phyloP scores from a whole-genome alignment of 441 rosid species.

The Jatropha multifida region DNA sequence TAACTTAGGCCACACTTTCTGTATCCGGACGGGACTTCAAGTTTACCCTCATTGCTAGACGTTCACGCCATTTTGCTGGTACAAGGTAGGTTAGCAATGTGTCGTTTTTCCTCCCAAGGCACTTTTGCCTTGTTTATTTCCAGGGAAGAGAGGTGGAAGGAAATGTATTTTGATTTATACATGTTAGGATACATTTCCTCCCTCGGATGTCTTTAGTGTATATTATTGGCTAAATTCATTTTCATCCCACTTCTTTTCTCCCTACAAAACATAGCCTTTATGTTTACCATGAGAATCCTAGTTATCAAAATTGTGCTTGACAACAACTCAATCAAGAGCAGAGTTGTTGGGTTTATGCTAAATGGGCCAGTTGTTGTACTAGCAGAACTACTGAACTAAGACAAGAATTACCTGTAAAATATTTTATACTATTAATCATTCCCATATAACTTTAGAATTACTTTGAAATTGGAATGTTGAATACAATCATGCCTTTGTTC shows the following conservation, averaged over 20 bases:
- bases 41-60: constrained; percentile 92
- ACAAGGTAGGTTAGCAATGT: constrained; percentile 57
- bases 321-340: not conserved
- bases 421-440: not conserved
- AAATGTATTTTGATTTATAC: no score
- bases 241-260: no score
- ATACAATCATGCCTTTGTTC: not conserved
- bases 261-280: no score
- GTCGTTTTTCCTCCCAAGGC: not conserved
- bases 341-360: not conserved
- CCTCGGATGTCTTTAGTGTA: no score
- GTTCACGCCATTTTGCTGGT: constrained; percentile 99
- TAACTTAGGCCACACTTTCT: constrained; percentile 62
- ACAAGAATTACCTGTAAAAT: not conserved
- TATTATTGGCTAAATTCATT: no score
- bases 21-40: constrained; percentile 70
- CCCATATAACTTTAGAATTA: not conserved
- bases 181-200: no score
- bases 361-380: not conserved
- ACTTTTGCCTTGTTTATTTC: not conserved
- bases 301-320: not conserved
- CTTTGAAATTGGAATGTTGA: not conserved
- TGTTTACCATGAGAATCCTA: constrained; percentile 8
- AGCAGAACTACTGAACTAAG: not conserved
- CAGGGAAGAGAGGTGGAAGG: no score